Evolutionary conservation across 2,329 filamentous ascomycete genomes (phyloP), one percentile per base, ranked within the genome.

Genomic region (Penicillium sclerotigenum): DNA sequence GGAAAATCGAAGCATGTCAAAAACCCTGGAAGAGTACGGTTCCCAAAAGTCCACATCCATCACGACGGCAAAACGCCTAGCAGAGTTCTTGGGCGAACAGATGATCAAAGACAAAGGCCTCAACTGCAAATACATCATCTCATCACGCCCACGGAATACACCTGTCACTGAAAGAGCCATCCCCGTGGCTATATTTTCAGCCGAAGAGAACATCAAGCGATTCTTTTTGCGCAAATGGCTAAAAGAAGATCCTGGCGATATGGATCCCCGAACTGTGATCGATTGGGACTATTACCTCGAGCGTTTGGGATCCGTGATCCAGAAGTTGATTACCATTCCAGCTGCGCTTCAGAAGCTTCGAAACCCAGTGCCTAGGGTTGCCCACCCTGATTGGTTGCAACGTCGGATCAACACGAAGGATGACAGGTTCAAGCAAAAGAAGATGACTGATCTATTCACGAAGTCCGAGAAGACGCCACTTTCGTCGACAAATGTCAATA

Each of bases 41-140:
- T 79, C 78, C 8, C 95, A 99, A 68, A 99, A 99, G 72, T 97
- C 93, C 0, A 99, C 94, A 1, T 96, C 94, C n/a, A 99, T 99
- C 72, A 99, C 94, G 2, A 99, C 94, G 0, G 94, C 94, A 11
- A 94, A 88, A 68, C 91, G 94, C 60, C 77, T 99, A 40, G 94
- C 94, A 34, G 94, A 99, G 69, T 99, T 99, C 71, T 72, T 99
- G 59, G 94, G 94, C 34, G 93, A 97, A 71, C 91, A 96, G 70
- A 99, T 99, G 95, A 87, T 97, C 67, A 99, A 99, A 71, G 95
- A 99, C 76, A 99, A 97, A 75, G 94, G 94, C 4, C 75, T 99
- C 65, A 99, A 99, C 78, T 99, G 94, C 86, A 97, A 97, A 76
- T 99, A 97, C 74, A 97, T 99, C 72, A 97, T 99, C 68, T 96